Percentiles rank a stretch among this genome's conserved stretches.
These are phyloP conservation scores for Euphorbia pulcherrima DNA, from an alignment of 345 rosid species.

Conservation along the genomic window DNA sequence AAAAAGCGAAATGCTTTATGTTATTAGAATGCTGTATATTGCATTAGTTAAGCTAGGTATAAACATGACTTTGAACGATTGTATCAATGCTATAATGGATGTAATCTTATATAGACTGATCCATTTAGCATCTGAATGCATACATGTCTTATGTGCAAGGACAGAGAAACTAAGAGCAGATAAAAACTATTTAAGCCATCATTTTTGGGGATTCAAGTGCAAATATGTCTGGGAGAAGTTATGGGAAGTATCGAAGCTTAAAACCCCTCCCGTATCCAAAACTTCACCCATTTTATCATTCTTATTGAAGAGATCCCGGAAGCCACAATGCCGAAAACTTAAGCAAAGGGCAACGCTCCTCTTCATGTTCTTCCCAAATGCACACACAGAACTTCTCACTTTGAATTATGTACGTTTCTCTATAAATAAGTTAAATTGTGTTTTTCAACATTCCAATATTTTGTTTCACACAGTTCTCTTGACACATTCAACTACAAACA, in stretches of 20 bases:
- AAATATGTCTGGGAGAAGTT: constrained; percentile 14
- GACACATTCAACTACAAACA: not conserved
- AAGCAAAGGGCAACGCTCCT: constrained; percentile 37
- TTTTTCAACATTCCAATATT: not conserved
- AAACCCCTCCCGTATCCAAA: constrained; percentile 7
- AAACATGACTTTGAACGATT: no score
- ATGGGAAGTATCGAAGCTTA: constrained; percentile 14
- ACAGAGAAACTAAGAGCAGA: no score
- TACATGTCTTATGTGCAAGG: no score
- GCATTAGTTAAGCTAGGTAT: no score
- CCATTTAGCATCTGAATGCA: no score
- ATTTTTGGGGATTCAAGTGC: not conserved
- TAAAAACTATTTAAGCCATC: no score
- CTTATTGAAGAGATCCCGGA: constrained; percentile 30
- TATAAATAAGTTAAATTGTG: no score
- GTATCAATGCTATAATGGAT: no score
- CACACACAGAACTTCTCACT: no score
- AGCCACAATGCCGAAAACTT: constrained; percentile 28
- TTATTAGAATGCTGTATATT: not conserved
- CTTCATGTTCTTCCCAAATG: constrained; percentile 14
- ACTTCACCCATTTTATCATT: constrained; percentile 11
- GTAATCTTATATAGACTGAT: no score
- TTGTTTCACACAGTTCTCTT: not conserved
- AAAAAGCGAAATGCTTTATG: not conserved
- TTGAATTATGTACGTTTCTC: no score